Percentiles rank a stretch among this genome's conserved stretches.
Evolutionary conservation across 352 stramenopile species (phyloP).

Genomic region (Blastocystis sp.): DNA sequence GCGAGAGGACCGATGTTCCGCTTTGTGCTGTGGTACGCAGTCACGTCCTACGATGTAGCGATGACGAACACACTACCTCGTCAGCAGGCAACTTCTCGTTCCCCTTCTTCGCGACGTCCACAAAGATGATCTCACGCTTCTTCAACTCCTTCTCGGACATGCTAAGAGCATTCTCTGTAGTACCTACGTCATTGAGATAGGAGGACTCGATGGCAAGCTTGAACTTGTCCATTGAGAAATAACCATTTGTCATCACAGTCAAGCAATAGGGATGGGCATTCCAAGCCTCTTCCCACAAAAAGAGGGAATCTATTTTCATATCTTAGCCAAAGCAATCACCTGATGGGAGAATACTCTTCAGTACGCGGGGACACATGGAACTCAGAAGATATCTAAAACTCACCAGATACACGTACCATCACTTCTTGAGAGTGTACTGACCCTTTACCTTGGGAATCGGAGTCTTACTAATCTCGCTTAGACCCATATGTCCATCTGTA

Average conservation of each 20-base stretch:
- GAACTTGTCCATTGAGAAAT: conserved; percentile 59
- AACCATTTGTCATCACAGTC: conserved; percentile 53
- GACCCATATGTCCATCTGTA: conserved; percentile 56
- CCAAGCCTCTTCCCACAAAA: conserved; percentile 58
- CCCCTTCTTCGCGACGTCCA: conserved; percentile 55
- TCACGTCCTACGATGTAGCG: conserved; percentile 18
- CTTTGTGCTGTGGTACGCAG: conserved; percentile 48
- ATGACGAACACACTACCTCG: background rate
- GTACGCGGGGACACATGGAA: conserved; percentile 50
- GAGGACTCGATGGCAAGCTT: conserved; percentile 36
- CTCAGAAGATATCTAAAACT: conserved; percentile 15
- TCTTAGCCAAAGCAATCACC: background rate
- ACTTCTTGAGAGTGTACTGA: conserved; percentile 61
- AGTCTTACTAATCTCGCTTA: conserved; percentile 50
- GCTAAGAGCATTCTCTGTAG: conserved; percentile 29
- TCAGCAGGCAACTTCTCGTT: conserved; percentile 42
- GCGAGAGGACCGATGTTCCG: conserved; percentile 47
- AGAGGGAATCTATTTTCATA: conserved; percentile 33
- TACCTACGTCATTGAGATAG: conserved; percentile 49
- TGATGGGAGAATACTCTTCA: conserved; percentile 40
- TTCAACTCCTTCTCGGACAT: conserved; percentile 33
- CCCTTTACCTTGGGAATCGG: conserved; percentile 56
- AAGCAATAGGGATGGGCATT: conserved; percentile 59
- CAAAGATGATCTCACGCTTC: conserved; percentile 50
- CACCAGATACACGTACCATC: background rate